Conservation (phyloP, 257 asterid genomes). For the Nicotiana paniculata region DNA sequence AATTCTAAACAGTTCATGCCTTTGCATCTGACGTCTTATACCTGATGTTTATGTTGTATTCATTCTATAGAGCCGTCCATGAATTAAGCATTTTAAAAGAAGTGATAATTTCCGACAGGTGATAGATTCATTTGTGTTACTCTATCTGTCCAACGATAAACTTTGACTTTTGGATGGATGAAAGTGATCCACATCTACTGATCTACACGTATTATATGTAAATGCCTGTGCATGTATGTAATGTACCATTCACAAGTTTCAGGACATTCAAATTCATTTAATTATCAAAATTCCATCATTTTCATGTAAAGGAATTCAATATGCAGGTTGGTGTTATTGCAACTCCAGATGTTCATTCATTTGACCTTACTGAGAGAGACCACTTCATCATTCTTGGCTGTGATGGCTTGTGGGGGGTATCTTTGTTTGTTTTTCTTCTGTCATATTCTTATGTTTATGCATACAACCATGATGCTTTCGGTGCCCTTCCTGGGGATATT, state of each 20-base stretch:
- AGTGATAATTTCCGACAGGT: not conserved
- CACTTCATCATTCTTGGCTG: conserved; percentile 87
- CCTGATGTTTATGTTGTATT: no score
- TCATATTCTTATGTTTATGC: not conserved
- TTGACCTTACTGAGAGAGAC: conserved; percentile 86
- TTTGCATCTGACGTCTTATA: no score
- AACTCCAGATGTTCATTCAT: conserved; percentile 85
- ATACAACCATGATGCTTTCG: not conserved
- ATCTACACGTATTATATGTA: no score
- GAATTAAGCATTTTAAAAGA: no score
- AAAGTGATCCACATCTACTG: not conserved
- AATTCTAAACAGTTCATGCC: no score
- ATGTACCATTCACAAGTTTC: not conserved
- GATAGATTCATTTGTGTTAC: not conserved
- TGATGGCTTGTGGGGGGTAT: conserved; percentile 99
- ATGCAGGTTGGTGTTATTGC: conserved; percentile 91
- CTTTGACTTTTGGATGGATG: not conserved
- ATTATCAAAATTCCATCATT: not conserved
- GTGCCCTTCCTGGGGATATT: not conserved
- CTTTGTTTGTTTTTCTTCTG: conserved; percentile 3
- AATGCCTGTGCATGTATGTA: not conserved
- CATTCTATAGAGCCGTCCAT: no score
- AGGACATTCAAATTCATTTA: not conserved
- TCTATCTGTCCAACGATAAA: not conserved
- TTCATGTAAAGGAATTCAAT: conserved; percentile 1